These are phyloP conservation scores for Beauveria rudraprayagi DNA, from an alignment of 2,329 filamentous ascomycete genomes.

Conservation along the genomic window DNA sequence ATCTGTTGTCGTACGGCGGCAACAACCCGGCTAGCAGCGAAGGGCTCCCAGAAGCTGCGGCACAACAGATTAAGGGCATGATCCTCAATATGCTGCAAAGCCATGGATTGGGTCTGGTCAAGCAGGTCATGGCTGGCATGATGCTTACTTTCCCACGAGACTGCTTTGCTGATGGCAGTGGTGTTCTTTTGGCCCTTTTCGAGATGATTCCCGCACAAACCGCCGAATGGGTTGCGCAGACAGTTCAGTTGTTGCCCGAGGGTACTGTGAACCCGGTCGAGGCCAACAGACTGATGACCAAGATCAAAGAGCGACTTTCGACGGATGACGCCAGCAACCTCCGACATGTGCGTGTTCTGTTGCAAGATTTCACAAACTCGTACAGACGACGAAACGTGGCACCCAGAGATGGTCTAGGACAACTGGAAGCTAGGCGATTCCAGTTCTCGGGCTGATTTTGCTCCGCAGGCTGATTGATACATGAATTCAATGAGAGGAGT, in stretches of 20 bases:
- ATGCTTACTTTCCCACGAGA: conserved; percentile 98
- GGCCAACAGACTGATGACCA: conserved; percentile 69
- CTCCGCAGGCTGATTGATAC: background rate
- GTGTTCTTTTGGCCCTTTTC: conserved; percentile 83
- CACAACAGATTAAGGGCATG: conserved; percentile 60
- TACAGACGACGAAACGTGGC: conserved; percentile 92
- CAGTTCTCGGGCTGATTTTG: conserved; percentile 51
- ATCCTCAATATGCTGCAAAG: conserved; percentile 64
- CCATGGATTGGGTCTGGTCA: conserved; percentile 71
- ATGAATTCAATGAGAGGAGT: conserved; percentile 2
- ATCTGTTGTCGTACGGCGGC: conserved; percentile 81
- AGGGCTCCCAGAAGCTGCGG: conserved; percentile 48
- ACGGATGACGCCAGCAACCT: conserved; percentile 52
- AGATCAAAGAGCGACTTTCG: conserved; percentile 70
- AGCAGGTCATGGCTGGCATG: conserved; percentile 91
- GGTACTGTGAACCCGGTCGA: conserved; percentile 76
- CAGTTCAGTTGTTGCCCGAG: conserved; percentile 72
- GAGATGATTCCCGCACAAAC: conserved; percentile 76
- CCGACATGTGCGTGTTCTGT: conserved; percentile 70
- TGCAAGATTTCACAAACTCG: conserved; percentile 95
- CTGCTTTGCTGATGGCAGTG: conserved; percentile 90
- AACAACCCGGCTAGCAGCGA: conserved; percentile 60
- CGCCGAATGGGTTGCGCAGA: conserved; percentile 72
- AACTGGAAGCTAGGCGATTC: conserved; percentile 80
- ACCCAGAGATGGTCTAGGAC: conserved; percentile 82